Evolutionary conservation across 106 monocot genomes (phyloP).

Genomic region (Dendrobium huoshanense): DNA sequence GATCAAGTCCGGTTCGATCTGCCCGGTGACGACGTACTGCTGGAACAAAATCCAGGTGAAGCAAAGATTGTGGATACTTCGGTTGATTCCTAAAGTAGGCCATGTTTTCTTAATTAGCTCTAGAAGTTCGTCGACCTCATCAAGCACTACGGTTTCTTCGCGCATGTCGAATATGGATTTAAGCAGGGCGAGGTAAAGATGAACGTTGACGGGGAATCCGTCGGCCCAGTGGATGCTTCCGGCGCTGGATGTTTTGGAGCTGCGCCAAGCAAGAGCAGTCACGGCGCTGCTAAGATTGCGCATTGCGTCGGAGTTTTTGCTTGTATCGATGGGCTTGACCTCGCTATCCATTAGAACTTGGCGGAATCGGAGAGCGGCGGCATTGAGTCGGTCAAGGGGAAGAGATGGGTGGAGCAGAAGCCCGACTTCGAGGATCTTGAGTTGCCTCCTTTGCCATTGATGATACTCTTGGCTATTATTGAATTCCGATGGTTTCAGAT

Average conservation of each 20-base stretch:
- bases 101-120: slow-evolving; percentile 62
- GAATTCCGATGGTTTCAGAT: slow-evolving; percentile 45
- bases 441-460: slow-evolving; percentile 51
- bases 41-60: slow-evolving; percentile 56
- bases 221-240: slow-evolving; percentile 58
- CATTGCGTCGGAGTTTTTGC: slow-evolving; percentile 47
- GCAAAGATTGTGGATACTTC: slow-evolving; percentile 51
- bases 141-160: slow-evolving; percentile 52
- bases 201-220: slow-evolving; percentile 45
- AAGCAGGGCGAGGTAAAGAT: slow-evolving; percentile 54
- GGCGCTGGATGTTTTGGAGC: not conserved
- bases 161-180: slow-evolving; percentile 44
- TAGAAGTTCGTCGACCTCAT: slow-evolving; percentile 55
- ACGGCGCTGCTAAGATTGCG: slow-evolving; percentile 24
- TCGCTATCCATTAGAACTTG: slow-evolving; percentile 30
- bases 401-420: slow-evolving; percentile 32
- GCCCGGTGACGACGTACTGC: slow-evolving; percentile 42
- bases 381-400: slow-evolving; percentile 31
- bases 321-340: slow-evolving; percentile 38
- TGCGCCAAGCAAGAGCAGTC: slow-evolving; percentile 32
- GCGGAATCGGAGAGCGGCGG: slow-evolving; percentile 24
- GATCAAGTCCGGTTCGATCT: slow-evolving; percentile 40
- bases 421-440: slow-evolving; percentile 43
- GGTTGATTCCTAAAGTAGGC: slow-evolving; percentile 39
- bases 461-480: slow-evolving; percentile 41